Evolutionary conservation across 345 rosid genomes (phyloP), one percentile per base, ranked within the genome.

Genomic region (Hibiscus mutabilis): DNA sequence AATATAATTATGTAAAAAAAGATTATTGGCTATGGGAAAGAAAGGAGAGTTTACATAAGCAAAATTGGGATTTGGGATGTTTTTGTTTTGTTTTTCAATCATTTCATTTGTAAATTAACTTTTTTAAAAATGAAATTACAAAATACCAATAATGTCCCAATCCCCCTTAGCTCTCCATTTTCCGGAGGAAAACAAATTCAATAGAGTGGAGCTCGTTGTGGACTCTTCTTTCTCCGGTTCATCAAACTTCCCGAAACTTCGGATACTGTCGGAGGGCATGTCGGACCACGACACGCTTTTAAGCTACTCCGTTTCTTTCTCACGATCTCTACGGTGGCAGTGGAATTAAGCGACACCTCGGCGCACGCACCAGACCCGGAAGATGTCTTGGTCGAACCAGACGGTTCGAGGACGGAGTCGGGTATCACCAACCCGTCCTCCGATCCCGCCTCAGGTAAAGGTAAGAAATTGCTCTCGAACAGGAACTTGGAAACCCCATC

Each of bases 291-390:
- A 66, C 89, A 84, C 3, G 80, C 72, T 81, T 84, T 46, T 71
- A 88, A 80, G 82, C 88, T 93, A 42, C 96, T 93, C 82, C 98
- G 83, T 56, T 89, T 93, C 86, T 88, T 93, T 80, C 90, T 76
- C 66, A 87, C 92, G 16, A 86, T 79, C 44, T 88, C 91, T 0
- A 91, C 86, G 1, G 90, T 85, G 0, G 92, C 96, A 1, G 96
- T 86, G 75, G 84, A 89, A 35, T 83, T 80, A 5, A 87, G 77
- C 0, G 85, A 87, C 1, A 80, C 77, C 44, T 79, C 96, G 19
- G 78, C 90, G 19, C 29, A 35, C 12, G 87, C 89, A 29, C 77
- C 86, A 0, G 90, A 84, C 19, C 86, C 86, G 4, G 53, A 49
- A 13, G 53, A 49, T 13, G 53, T 49, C 18, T 49, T 49, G 53